These are phyloP conservation scores for Lyophyllum shimeji DNA, from an alignment of 768 basidiomycete genomes.

Conservation along the genomic window DNA sequence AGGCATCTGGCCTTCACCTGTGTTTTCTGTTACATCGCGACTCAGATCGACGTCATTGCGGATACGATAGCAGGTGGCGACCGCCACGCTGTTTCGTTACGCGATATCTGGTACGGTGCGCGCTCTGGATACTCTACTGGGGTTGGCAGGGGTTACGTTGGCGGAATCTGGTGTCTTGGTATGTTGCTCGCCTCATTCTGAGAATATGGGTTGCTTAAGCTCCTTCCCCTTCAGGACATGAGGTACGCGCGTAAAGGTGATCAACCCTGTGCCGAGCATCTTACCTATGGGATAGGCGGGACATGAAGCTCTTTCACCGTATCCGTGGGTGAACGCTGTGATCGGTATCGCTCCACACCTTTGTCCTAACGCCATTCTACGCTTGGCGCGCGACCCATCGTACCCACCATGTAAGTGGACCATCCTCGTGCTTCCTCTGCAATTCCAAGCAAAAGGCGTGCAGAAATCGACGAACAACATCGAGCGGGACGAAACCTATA, in stretches of 20 bases:
- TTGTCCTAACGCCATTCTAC: constrained; percentile 57
- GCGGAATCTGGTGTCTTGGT: constrained; percentile 46
- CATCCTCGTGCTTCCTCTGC: background rate
- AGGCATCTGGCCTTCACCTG: constrained; percentile 41
- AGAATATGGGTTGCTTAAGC: background rate
- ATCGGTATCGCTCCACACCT: constrained; percentile 45
- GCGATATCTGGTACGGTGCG: constrained; percentile 20
- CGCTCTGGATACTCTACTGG: constrained; percentile 49
- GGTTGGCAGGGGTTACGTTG: constrained; percentile 49
- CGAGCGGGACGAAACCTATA: constrained; percentile 73
- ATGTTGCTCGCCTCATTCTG: constrained; percentile 12
- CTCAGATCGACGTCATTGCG: constrained; percentile 27
- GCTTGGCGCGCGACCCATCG: constrained; percentile 69
- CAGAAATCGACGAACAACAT: constrained; percentile 51
- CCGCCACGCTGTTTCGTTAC: constrained; percentile 11
- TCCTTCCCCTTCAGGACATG: constrained; percentile 35
- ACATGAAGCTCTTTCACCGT: constrained; percentile 46
- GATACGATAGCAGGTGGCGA: background rate
- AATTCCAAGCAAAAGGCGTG: background rate
- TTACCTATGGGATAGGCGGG: constrained; percentile 36
- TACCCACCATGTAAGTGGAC: constrained; percentile 54
- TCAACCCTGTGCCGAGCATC: background rate
- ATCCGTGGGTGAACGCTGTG: constrained; percentile 32
- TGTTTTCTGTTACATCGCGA: constrained; percentile 38
- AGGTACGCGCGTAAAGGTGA: constrained; percentile 27